Percentiles rank a stretch among this genome's conserved stretches.
These are phyloP conservation scores for Fusarium euwallaceae DNA, from an alignment of 2,329 filamentous ascomycete species.

Conservation along the genomic window DNA sequence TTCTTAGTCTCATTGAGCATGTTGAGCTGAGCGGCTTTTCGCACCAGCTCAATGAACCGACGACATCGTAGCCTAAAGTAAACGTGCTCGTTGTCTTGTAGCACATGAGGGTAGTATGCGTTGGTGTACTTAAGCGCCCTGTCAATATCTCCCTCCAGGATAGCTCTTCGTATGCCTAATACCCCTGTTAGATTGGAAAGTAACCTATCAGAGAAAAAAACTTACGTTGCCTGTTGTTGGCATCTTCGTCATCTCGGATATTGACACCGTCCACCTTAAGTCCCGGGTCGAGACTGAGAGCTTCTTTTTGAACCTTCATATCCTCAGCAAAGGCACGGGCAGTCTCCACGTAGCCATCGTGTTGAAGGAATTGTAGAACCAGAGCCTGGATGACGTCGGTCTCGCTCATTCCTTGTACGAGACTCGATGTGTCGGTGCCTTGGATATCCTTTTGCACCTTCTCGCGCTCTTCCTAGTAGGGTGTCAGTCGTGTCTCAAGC, in stretches of 20 bases:
- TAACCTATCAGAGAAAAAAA: not conserved
- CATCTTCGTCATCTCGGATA: conserved; percentile 86
- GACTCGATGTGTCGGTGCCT: conserved; percentile 66
- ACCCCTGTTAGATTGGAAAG: conserved; percentile 27
- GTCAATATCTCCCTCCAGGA: conserved; percentile 94
- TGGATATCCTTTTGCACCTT: conserved; percentile 72
- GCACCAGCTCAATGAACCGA: conserved; percentile 96
- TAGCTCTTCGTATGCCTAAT: conserved; percentile 84
- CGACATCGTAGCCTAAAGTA: conserved; percentile 90
- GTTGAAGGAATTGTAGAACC: conserved; percentile 87
- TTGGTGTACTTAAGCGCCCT: conserved; percentile 86
- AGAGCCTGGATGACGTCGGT: conserved; percentile 85
- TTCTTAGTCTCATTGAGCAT: conserved; percentile 60
- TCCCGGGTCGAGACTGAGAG: conserved; percentile 71
- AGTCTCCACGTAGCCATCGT: conserved; percentile 96
- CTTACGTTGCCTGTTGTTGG: conserved; percentile 86
- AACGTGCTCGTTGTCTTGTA: conserved; percentile 84
- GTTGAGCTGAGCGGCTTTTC: conserved; percentile 76
- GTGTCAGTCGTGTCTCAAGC: conserved; percentile 25
- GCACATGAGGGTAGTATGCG: conserved; percentile 82
- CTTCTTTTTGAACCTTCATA: conserved; percentile 78
- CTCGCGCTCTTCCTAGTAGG: conserved; percentile 69
- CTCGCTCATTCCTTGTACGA: conserved; percentile 77
- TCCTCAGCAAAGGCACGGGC: conserved; percentile 90
- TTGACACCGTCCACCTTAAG: conserved; percentile 70